Evolutionary conservation across 208 protist genomes (phyloP).

Genomic region (Tritrichomonas foetus): DNA sequence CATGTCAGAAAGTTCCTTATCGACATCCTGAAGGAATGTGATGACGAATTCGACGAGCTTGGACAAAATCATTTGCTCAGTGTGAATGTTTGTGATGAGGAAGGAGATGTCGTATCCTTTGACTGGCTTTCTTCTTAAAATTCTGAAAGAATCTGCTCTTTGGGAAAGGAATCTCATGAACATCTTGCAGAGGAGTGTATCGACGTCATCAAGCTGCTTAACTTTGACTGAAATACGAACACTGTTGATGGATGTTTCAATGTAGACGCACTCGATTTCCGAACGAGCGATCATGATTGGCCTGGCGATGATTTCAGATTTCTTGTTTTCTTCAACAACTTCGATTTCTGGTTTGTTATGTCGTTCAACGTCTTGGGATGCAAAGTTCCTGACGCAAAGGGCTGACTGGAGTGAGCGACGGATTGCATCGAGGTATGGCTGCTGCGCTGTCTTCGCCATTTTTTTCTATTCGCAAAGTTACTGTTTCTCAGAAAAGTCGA

Average conservation of each 20-base stretch:
- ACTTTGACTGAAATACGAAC: conserved; percentile 77
- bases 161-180: conserved; percentile 84
- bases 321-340: conserved; percentile 36
- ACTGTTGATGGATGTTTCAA: conserved; percentile 88
- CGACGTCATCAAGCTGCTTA: conserved; percentile 82
- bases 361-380: conserved; percentile 83
- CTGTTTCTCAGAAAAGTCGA: no score
- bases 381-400: conserved; percentile 85
- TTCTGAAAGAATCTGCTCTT: conserved; percentile 81
- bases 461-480: not conserved
- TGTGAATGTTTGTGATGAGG: conserved; percentile 89
- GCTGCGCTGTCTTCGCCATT: not conserved
- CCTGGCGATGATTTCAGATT: conserved; percentile 49
- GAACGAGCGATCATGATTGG: conserved; percentile 59
- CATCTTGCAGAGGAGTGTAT: conserved; percentile 75
- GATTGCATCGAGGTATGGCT: conserved; percentile 63
- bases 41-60: conserved; percentile 91
- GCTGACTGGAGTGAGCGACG: conserved; percentile 77
- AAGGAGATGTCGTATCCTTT: conserved; percentile 88
- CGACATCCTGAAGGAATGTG: conserved; percentile 82
- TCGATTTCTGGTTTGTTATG: conserved; percentile 97
- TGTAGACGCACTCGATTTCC: conserved; percentile 75
- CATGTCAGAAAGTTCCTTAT: conserved; percentile 85
- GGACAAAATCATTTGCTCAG: conserved; percentile 78
- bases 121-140: conserved; percentile 81